phyloP scores from a whole-genome alignment of 1,139 yeast genomes.

The Blastobotrys ciferrii region DNA sequence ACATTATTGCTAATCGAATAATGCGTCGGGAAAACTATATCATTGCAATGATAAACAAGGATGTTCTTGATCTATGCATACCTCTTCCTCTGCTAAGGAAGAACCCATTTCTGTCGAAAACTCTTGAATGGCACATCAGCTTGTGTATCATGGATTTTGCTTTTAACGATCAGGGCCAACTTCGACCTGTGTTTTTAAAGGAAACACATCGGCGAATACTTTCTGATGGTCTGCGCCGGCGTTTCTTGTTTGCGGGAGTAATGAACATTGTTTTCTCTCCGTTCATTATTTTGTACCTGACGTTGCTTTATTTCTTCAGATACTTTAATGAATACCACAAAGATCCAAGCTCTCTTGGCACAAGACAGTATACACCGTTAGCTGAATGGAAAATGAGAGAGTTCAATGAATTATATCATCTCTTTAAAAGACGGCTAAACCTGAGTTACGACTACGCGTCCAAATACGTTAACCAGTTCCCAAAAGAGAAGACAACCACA shows the following conservation, averaged over 20 bases:
- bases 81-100: slow-evolving; percentile 44
- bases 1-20: slow-evolving; percentile 89
- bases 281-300: slow-evolving; percentile 76
- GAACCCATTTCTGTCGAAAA: slow-evolving; percentile 61
- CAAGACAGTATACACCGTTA: slow-evolving; percentile 86
- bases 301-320: slow-evolving; percentile 78
- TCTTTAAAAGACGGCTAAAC: slow-evolving; percentile 74
- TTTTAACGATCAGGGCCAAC: slow-evolving; percentile 79
- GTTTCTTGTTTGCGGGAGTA: slow-evolving; percentile 86
- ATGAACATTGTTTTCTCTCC: slow-evolving; percentile 83
- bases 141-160: slow-evolving; percentile 84
- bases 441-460: slow-evolving; percentile 78
- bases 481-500: slow-evolving; percentile 72
- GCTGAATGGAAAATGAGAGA: slow-evolving; percentile 96
- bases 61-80: slow-evolving; percentile 63
- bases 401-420: slow-evolving; percentile 86
- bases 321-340: slow-evolving; percentile 91
- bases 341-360: slow-evolving; percentile 80
- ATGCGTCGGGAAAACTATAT: slow-evolving; percentile 94
- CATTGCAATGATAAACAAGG: slow-evolving; percentile 82
- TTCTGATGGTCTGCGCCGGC: slow-evolving; percentile 65
- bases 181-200: slow-evolving; percentile 70
- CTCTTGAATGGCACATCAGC: slow-evolving; percentile 91
- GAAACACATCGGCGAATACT: slow-evolving; percentile 67
- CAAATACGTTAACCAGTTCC: slow-evolving; percentile 85